A percentile compares a stretch with the other conserved stretches of the same genome.
Conservation (phyloP, 163 green algal genomes). For the Scenedesmus sp. region DNA sequence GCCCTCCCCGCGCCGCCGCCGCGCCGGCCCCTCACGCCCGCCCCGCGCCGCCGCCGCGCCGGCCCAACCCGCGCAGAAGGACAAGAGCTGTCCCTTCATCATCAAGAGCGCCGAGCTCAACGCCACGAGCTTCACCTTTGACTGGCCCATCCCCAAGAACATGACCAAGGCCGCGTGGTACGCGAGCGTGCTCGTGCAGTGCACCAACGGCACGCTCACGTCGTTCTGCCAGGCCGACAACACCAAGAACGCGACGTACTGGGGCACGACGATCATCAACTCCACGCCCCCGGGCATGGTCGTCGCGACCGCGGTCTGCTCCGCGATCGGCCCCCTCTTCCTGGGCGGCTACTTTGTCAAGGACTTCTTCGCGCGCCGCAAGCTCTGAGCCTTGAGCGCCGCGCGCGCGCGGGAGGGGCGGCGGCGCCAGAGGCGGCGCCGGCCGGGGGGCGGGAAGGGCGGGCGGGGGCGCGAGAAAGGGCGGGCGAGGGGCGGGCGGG, state of each 20-base stretch:
- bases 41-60: too few relatives aligned
- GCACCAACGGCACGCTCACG: conserved; percentile 30
- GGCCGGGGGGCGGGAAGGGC: too few relatives aligned
- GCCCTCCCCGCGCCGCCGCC: too few relatives aligned
- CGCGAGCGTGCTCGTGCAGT: conserved; percentile 22
- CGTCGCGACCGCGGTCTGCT: conserved; percentile 27
- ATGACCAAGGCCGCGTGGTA: conserved; percentile 46
- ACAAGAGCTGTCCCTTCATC: conserved; percentile 40
- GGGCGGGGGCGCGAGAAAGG: too few relatives aligned
- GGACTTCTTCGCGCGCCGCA: neutral
- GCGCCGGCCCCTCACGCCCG: too few relatives aligned
- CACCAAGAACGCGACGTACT: conserved; percentile 39
- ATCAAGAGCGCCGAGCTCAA: neutral
- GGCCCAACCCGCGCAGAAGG: conserved; percentile 43
- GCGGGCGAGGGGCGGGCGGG: too few relatives aligned
- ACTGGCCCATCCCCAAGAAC: conserved; percentile 41
- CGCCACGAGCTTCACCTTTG: neutral
- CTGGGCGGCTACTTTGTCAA: conserved; percentile 37
- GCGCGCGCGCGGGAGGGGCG: too few relatives aligned
- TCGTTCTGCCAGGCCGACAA: conserved; percentile 43
- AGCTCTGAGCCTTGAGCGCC: too few relatives aligned
- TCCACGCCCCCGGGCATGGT: conserved; percentile 32
- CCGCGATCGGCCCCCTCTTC: conserved; percentile 31
- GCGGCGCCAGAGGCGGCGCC: too few relatives aligned
- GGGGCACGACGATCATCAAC: conserved; percentile 43